Conservation (phyloP, 371 early-diverging fungal species). For the Entomophthora muscae region DNA sequence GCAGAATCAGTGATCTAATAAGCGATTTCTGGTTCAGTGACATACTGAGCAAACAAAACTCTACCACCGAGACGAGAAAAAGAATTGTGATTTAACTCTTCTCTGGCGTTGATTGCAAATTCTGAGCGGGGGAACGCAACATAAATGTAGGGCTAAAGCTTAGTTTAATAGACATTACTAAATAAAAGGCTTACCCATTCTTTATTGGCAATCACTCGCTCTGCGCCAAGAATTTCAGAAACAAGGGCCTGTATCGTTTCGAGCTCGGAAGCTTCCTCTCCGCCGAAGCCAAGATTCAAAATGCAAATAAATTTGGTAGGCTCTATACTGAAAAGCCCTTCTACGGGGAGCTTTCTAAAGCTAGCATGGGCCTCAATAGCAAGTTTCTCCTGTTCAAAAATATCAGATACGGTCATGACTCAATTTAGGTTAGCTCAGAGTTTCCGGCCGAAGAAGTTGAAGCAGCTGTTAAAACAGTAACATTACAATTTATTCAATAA, state of each 20-base stretch:
- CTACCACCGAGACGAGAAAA: constrained; percentile 1
- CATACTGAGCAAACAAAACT: constrained; percentile 1
- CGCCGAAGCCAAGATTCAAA: constrained; percentile 6
- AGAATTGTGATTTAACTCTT: background rate
- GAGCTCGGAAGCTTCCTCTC: background rate
- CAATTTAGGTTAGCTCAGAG: too few relatives aligned
- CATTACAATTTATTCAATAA: too few relatives aligned
- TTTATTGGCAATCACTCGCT: constrained; percentile 6
- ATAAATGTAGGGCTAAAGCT: constrained; percentile 7
- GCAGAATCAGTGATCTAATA: too few relatives aligned
- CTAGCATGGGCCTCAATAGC: background rate
- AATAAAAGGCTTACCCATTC: constrained; percentile 3
- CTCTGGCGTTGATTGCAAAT: constrained; percentile 6
- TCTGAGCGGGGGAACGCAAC: background rate
- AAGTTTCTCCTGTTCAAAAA: background rate
- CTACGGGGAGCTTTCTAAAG: constrained; percentile 2
- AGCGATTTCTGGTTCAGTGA: background rate
- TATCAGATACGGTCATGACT: background rate
- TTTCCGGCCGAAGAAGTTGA: too few relatives aligned
- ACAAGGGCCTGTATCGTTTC: background rate
- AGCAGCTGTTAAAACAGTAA: too few relatives aligned
- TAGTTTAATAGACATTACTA: background rate
- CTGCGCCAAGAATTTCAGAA: background rate
- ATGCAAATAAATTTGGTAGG: constrained; percentile 4
- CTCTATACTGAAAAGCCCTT: constrained; percentile 4